Base-by-base conservation (phyloP, 2,329 filamentous ascomycete species). In the Penicillium sp. region DNA sequence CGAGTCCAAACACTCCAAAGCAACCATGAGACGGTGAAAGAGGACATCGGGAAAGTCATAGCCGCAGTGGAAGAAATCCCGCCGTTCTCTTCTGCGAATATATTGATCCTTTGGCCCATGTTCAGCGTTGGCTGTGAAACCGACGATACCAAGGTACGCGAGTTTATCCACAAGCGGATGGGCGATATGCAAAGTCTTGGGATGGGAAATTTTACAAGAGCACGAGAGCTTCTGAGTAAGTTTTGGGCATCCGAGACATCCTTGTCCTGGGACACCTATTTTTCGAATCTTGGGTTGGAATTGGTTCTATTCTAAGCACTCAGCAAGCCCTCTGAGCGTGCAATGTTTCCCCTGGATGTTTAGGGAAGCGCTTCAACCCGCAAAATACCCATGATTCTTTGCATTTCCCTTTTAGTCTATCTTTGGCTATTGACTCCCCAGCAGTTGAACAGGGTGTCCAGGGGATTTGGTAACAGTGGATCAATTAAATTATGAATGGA, bases 81-180 rank as follows among this genome's bases (percentile, higher is more conserved):
- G 7, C 58, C 65, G 0, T 59, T 58, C n/a, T 72, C 69, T 0
- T 54, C 60, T 0, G 64, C 67, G 5, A 72, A 69, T 38, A 69
- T 70, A 13, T 53, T 70, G 3, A 66, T 70, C 7, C 58, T 71
- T 1, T 72, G 70, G 69, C 70, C 70, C 0, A 60, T 71, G n/a
- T 72, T 72, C n/a, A 72, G 61, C 33, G 67, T 60, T 5, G 70
- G 69, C 1, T 72, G 69, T 50, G 70, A 70, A 45, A 70, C 65
- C 1, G 57, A 64, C 33, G 44, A 58, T 11, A 15, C 13, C 3
- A 50, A 38, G 1, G 64, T 70, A 41, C 60, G 65, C 1, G 29
- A 59, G 0, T 45, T 58, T 15, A 65, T 70, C 41, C 58, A 68
- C 40, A 49, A 50, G 5, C 61, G 69, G 16, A 71, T 71, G 68